Evolutionary conservation across 177 flowering plant species (phyloP), one percentile per base, ranked within the genome.

Genomic region (Vitis hybrid): DNA sequence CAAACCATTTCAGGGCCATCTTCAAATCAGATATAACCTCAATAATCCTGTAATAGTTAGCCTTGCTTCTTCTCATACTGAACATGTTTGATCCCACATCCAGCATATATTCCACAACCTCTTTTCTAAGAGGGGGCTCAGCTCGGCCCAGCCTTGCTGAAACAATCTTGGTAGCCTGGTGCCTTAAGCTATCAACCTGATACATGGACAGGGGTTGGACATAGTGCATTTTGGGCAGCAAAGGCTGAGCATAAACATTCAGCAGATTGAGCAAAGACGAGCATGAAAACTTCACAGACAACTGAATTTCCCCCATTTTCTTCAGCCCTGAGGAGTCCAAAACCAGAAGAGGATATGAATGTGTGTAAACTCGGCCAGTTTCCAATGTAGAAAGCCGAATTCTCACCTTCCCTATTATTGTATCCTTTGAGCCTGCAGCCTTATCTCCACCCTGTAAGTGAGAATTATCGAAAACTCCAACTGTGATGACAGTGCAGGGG

Each of bases 391-490:
- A 62, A 14, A 62, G 64, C 46, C 64, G 64, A 30, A 62, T 62
- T 48, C 64, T 11, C 11, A 62, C 64, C 49, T 62, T 62, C 13
- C 64, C 64, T 13, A 62, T 62, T 21, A 35, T 62, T 13, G 64
- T 27, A 13, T 62, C 64, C 16, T 62, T 62, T 12, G n/a, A 35
- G 35, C 24, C 14, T 7, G 48, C 64, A 62, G 48, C 64, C 13
- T 62, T 27, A 12, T 15, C 19, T 27, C 50, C 35, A 40, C 54
- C 70, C 1, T 27, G 8, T 11, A 69, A 5, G 18, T 60, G 65
- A 21, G 46, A 40, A 24, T 69, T 69, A 18, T 69, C 72, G 10
- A 69, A 69, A 50, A 69, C 72, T 19, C 72, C 72, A 50, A 69
- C 9, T 1, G 72, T 69, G 9, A 69, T 51, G 8, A 64, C 56